These are phyloP conservation scores for Apiospora rasikravindrae DNA, from an alignment of 2,329 filamentous ascomycete species.

Conservation along the genomic window DNA sequence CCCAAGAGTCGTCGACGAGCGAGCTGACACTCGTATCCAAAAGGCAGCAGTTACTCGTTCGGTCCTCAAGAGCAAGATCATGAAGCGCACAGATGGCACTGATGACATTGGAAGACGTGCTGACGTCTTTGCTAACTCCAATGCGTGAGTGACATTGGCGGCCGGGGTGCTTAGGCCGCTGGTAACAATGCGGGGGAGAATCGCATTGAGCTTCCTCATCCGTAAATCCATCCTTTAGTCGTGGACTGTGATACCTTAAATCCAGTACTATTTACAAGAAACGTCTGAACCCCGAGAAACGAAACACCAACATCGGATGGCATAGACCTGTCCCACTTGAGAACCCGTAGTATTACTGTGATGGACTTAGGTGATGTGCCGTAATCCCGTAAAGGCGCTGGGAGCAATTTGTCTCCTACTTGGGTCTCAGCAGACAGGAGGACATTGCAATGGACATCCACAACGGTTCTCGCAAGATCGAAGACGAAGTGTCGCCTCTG, in stretches of 20 bases:
- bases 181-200: not conserved
- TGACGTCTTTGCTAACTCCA: not conserved
- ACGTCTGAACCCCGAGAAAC: conserved; percentile 1
- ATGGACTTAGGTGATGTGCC: not conserved
- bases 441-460: not conserved
- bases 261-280: not conserved
- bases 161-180: not conserved
- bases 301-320: not conserved
- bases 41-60: not conserved
- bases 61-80: not conserved
- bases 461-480: not conserved
- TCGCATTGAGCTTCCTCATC: not conserved
- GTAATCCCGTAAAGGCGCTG: not conserved
- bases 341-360: not conserved
- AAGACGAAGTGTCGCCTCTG: not conserved
- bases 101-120: not conserved
- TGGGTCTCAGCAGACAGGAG: not conserved
- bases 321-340: not conserved
- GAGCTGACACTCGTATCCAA: not conserved
- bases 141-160: conserved; percentile 1
- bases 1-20: not conserved
- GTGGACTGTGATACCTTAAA: not conserved
- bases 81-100: not conserved
- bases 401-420: not conserved
- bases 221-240: not conserved